These are phyloP conservation scores for Malus hybrid DNA, from an alignment of 331 rosid species.

Conservation along the genomic window DNA sequence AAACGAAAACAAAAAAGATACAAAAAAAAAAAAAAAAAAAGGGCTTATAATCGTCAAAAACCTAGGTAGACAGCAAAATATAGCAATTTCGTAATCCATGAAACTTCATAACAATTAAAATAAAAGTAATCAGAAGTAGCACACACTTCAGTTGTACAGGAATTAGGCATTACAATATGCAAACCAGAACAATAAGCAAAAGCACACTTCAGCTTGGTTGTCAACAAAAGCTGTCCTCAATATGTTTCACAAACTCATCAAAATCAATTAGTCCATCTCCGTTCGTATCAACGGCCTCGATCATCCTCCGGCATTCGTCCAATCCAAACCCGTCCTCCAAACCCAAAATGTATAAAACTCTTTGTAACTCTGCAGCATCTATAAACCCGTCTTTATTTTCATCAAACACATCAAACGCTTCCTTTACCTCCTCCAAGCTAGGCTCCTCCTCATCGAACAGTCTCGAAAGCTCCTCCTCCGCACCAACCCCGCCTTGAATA, in stretches of 20 bases:
- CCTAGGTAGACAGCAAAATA: too few species aligned
- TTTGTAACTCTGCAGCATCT: constrained; percentile 31
- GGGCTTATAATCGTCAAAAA: too few species aligned
- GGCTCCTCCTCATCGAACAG: constrained; percentile 31
- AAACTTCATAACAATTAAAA: too few species aligned
- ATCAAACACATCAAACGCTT: constrained; percentile 46
- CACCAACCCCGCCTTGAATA: constrained; percentile 5
- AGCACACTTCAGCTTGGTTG: too few species aligned
- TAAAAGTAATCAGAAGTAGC: too few species aligned
- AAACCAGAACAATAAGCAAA: too few species aligned
- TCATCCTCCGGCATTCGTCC: constrained; percentile 32
- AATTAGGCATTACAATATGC: too few species aligned
- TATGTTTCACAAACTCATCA: constrained; percentile 27
- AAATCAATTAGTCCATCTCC: constrained; percentile 38
- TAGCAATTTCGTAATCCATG: too few species aligned
- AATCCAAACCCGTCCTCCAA: constrained; percentile 9
- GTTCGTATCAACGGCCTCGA: constrained; percentile 28
- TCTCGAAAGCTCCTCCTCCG: constrained; percentile 6
- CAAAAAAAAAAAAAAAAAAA: too few species aligned
- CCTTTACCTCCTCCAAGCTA: constrained; percentile 31
- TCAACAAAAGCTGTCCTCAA: constrained; percentile 19
- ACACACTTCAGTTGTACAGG: too few species aligned
- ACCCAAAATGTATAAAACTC: constrained; percentile 27
- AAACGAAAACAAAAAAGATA: too few species aligned
- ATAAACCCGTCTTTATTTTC: constrained; percentile 48